Evolutionary conservation across 257 asterid genomes (phyloP).

Genomic region (Coffea eugenioides): DNA sequence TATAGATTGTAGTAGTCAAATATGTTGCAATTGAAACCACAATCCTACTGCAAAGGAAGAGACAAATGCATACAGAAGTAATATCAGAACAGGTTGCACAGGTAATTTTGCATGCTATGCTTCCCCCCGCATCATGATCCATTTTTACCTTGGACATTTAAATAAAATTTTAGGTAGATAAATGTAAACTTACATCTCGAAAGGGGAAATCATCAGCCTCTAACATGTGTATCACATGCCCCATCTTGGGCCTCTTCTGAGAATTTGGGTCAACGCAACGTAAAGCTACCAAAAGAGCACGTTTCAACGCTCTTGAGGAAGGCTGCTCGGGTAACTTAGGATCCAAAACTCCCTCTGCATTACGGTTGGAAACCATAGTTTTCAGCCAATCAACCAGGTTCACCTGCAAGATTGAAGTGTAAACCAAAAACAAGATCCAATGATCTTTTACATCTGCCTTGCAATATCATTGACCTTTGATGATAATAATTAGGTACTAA

Average conservation of each 20-base stretch:
- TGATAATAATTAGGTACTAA: constrained; percentile 16
- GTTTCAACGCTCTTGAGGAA: constrained; percentile 77
- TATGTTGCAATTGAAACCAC: background rate
- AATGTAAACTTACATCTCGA: constrained; percentile 63
- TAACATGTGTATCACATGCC: constrained; percentile 90
- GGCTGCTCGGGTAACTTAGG: constrained; percentile 71
- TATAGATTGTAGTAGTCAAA: background rate
- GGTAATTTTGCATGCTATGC: background rate
- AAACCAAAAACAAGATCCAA: constrained; percentile 12
- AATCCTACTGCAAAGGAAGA: background rate
- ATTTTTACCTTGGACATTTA: background rate
- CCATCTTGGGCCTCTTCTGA: constrained; percentile 92
- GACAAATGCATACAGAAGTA: background rate
- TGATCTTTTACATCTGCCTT: constrained; percentile 2
- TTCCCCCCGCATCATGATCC: background rate
- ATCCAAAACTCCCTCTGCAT: constrained; percentile 83
- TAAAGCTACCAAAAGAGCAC: constrained; percentile 76
- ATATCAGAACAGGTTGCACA: background rate
- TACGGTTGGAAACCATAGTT: constrained; percentile 77
- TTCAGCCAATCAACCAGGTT: constrained; percentile 89
- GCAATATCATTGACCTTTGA: constrained; percentile 1
- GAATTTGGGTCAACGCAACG: constrained; percentile 84
- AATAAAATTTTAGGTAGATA: background rate
- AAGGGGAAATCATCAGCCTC: constrained; percentile 88
- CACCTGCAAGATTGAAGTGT: constrained; percentile 40